phyloP scores from a whole-genome alignment of 1,139 yeast species.

The Suhomyces atakaporum region DNA sequence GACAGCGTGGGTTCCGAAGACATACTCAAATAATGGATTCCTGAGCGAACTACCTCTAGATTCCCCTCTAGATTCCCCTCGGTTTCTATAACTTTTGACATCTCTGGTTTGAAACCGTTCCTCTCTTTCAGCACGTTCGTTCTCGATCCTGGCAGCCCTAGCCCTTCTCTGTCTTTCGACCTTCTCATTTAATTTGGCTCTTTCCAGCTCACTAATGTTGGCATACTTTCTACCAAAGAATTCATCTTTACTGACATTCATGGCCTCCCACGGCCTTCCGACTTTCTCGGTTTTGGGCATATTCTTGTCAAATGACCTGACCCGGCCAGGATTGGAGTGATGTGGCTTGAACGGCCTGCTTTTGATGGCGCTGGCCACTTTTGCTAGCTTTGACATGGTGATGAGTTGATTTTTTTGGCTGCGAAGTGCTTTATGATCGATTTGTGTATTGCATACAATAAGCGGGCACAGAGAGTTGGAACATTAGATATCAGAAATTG shows the following conservation, averaged over 20 bases:
- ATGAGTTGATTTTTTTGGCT: background rate
- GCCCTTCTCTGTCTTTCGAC: conserved; percentile 38
- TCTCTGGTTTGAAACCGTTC: conserved; percentile 35
- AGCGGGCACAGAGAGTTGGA: too few relatives aligned
- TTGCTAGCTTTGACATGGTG: background rate
- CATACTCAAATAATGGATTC: conserved; percentile 61
- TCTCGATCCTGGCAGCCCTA: conserved; percentile 13
- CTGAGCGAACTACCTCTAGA: conserved; percentile 2
- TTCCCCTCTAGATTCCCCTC: background rate
- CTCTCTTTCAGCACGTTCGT: conserved; percentile 57
- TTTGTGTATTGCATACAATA: too few relatives aligned
- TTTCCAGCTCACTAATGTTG: conserved; percentile 30
- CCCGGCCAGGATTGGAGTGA: conserved; percentile 16
- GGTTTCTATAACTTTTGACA: conserved; percentile 32
- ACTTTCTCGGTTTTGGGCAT: conserved; percentile 18
- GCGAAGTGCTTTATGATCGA: too few relatives aligned
- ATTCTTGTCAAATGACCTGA: conserved; percentile 20
- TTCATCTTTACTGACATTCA: conserved; percentile 41
- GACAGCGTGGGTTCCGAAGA: conserved; percentile 79
- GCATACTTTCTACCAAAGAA: conserved; percentile 45
- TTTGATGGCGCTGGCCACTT: background rate
- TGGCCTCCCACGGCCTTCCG: conserved; percentile 42
- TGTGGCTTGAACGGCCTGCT: conserved; percentile 16
- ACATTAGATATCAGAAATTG: too few relatives aligned
- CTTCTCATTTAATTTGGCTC: conserved; percentile 34